Percentiles rank a stretch among this genome's conserved stretches.
Conservation (phyloP, 371 early-diverging fungal genomes). For the Capniomyces stellatus region DNA sequence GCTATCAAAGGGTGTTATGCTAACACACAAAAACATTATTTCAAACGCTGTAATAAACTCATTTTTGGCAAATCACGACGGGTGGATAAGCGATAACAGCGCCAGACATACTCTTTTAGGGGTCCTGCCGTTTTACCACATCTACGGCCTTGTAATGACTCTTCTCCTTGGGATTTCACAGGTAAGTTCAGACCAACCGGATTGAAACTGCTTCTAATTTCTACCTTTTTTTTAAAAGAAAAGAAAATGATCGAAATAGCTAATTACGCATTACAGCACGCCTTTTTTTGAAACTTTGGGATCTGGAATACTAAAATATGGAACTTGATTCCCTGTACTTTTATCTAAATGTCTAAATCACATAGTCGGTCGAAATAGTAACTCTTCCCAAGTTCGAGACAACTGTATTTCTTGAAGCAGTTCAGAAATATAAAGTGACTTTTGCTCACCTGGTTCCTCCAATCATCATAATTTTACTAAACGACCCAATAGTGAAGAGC, state of each 20-base stretch:
- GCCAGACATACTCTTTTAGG: background rate
- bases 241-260: too few species aligned
- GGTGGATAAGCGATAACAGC: slow-evolving; percentile 3
- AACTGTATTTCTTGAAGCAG: slow-evolving; percentile 32
- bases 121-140: slow-evolving; percentile 52
- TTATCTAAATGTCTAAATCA: too few species aligned
- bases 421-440: slow-evolving; percentile 48
- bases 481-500: slow-evolving; percentile 41
- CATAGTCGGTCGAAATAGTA: slow-evolving; percentile 7
- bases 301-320: too few species aligned
- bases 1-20: slow-evolving; percentile 55
- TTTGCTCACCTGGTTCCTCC: slow-evolving; percentile 63
- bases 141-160: slow-evolving; percentile 34
- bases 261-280: too few species aligned
- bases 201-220: too few species aligned
- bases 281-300: too few species aligned
- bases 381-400: slow-evolving; percentile 44
- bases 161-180: slow-evolving; percentile 8
- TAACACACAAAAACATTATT: slow-evolving; percentile 60
- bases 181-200: too few species aligned
- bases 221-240: background rate
- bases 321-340: background rate
- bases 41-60: slow-evolving; percentile 36
- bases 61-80: slow-evolving; percentile 11
- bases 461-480: slow-evolving; percentile 43